A percentile compares a stretch with the other conserved stretches of the same genome.
phyloP scores from a whole-genome alignment of 192 early-diverging fungal genomes.

The Entomortierella lignicola region DNA sequence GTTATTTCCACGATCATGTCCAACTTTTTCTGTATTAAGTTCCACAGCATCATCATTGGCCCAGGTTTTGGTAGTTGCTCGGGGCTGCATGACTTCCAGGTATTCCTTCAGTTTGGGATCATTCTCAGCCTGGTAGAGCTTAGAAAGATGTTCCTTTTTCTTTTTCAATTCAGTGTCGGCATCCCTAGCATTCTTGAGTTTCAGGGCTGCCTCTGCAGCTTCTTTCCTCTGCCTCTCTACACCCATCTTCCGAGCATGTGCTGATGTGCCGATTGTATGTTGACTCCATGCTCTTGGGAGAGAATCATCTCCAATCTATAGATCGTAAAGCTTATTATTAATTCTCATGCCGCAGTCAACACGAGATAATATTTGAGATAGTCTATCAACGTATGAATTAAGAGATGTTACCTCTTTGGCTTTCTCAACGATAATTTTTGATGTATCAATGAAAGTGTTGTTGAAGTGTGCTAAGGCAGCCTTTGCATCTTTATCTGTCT shows the following conservation, averaged over 20 bases:
- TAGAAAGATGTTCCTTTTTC: slow-evolving; percentile 60
- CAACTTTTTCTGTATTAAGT: slow-evolving; percentile 44
- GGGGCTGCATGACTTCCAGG: slow-evolving; percentile 89
- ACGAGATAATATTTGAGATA: not conserved
- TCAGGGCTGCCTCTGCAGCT: slow-evolving; percentile 34
- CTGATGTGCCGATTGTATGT: slow-evolving; percentile 88
- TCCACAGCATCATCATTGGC: slow-evolving; percentile 86
- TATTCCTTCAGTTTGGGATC: slow-evolving; percentile 91
- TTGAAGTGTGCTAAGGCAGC: slow-evolving; percentile 88
- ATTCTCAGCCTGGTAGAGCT: slow-evolving; percentile 68
- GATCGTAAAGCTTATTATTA: not conserved
- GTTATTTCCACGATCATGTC: slow-evolving; percentile 41
- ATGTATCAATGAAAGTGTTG: slow-evolving; percentile 92
- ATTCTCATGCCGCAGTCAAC: not conserved
- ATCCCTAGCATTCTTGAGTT: slow-evolving; percentile 36
- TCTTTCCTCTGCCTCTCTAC: slow-evolving; percentile 58
- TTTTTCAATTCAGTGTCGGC: slow-evolving; percentile 57
- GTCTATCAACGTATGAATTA: not conserved
- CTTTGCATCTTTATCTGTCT: slow-evolving; percentile 87
- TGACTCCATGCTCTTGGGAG: slow-evolving; percentile 93
- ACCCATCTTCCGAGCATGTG: slow-evolving; percentile 65
- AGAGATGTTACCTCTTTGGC: slow-evolving; percentile 77
- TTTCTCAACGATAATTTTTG: slow-evolving; percentile 85
- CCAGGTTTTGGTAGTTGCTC: slow-evolving; percentile 85
- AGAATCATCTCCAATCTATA: slow-evolving; percentile 79